These are phyloP conservation scores for Leccinellum rugosiceps DNA, from an alignment of 768 basidiomycete species.

Conservation along the genomic window DNA sequence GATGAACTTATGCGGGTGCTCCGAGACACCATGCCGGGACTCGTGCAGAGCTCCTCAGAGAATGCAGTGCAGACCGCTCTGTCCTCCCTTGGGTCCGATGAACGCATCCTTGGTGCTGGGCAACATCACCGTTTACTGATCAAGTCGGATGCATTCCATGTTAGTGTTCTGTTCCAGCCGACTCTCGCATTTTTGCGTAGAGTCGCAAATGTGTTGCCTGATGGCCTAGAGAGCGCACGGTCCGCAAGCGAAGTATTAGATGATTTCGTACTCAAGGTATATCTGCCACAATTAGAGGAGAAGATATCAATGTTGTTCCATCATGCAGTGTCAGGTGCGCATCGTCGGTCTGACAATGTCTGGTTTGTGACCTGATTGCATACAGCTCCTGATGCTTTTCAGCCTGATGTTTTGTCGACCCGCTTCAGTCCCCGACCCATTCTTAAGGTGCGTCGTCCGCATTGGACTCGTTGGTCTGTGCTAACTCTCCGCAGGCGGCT, in stretches of 20 bases:
- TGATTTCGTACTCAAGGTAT: constrained; percentile 90
- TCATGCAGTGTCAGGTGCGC: constrained; percentile 71
- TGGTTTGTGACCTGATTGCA: constrained; percentile 2
- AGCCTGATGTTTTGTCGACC: constrained; percentile 68
- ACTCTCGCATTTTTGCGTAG: constrained; percentile 81
- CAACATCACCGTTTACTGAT: constrained; percentile 85
- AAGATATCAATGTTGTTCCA: constrained; percentile 87
- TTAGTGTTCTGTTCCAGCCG: constrained; percentile 91
- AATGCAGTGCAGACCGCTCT: constrained; percentile 59
- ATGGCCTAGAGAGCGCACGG: constrained; percentile 61
- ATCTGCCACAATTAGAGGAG: constrained; percentile 93
- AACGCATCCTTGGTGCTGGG: constrained; percentile 66
- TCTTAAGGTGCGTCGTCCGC: constrained; percentile 54
- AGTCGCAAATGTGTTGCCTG: constrained; percentile 68
- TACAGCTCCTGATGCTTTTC: constrained; percentile 81
- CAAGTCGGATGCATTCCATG: constrained; percentile 90
- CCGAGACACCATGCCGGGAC: constrained; percentile 89
- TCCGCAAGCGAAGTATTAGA: constrained; percentile 76
- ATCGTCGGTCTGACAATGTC: neutral
- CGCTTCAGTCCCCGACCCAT: constrained; percentile 70
- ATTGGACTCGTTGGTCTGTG: neutral
- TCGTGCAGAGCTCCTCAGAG: constrained; percentile 71
- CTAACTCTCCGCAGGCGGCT: constrained; percentile 55
- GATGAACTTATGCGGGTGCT: constrained; percentile 81
- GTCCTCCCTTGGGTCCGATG: constrained; percentile 63